These are phyloP conservation scores for Monosporozyma servazzii DNA, from an alignment of 805 yeast genomes.

Conservation along the genomic window DNA sequence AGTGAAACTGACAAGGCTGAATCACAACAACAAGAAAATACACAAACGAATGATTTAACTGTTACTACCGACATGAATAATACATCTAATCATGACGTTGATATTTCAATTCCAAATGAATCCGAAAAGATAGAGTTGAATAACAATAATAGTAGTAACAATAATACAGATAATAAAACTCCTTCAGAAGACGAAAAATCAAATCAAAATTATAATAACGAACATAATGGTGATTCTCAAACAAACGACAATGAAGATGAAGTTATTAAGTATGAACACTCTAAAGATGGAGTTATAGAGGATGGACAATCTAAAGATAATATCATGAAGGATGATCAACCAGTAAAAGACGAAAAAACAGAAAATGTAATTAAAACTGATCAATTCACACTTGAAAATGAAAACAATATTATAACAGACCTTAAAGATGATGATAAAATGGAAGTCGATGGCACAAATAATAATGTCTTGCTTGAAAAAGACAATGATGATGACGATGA, in stretches of 20 bases:
- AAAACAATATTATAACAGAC: background rate
- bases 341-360: background rate
- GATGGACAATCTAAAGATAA: background rate
- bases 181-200: background rate
- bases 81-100: background rate
- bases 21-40: background rate
- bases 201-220: background rate
- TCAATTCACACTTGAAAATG: background rate
- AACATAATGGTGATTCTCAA: too few relatives aligned
- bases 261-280: background rate
- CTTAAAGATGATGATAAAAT: background rate
- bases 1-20: background rate
- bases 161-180: background rate
- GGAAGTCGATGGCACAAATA: background rate
- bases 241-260: too few relatives aligned
- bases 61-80: background rate
- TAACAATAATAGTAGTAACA: background rate
- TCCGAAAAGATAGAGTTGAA: background rate
- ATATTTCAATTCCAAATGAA: background rate
- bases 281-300: background rate
- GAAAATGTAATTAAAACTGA: background rate
- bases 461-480: too few relatives aligned
- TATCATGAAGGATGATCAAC: background rate
- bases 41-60: background rate
- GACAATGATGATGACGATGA: conserved; percentile 6